phyloP scores from a whole-genome alignment of 148 eudicot genomes.

The Persicaria maculosa region DNA sequence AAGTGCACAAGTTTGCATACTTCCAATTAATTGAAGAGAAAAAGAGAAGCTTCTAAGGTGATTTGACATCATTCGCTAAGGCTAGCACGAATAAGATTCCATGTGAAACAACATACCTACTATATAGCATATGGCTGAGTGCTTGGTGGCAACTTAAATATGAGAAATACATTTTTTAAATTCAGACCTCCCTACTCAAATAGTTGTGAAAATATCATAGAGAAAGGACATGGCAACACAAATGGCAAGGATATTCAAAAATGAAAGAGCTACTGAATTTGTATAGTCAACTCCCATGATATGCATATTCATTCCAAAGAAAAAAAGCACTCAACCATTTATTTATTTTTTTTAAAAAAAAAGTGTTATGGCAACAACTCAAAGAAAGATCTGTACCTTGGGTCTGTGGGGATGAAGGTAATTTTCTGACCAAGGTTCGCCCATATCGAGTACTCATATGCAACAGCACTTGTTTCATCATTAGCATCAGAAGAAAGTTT shows the following conservation, averaged over 20 bases:
- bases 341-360: too few relatives aligned
- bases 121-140: neutral
- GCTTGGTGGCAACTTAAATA: neutral
- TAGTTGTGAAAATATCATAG: neutral
- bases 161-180: neutral
- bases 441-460: conserved; percentile 73
- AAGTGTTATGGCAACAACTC: neutral
- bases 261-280: neutral
- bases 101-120: neutral
- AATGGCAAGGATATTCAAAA: neutral
- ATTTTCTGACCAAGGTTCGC: conserved; percentile 68
- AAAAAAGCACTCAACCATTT: neutral
- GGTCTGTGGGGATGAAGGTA: conserved; percentile 61
- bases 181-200: neutral
- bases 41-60: neutral
- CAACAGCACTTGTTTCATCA: conserved; percentile 40
- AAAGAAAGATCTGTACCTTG: conserved; percentile 39
- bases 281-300: conserved; percentile 2
- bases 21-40: neutral
- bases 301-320: conserved; percentile 5
- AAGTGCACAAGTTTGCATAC: neutral
- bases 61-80: neutral
- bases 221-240: neutral
- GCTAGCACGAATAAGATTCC: neutral
- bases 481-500: conserved; percentile 31